phyloP scores from a whole-genome alignment of 1,139 yeast species.

The Suhomyces yuchorum region DNA sequence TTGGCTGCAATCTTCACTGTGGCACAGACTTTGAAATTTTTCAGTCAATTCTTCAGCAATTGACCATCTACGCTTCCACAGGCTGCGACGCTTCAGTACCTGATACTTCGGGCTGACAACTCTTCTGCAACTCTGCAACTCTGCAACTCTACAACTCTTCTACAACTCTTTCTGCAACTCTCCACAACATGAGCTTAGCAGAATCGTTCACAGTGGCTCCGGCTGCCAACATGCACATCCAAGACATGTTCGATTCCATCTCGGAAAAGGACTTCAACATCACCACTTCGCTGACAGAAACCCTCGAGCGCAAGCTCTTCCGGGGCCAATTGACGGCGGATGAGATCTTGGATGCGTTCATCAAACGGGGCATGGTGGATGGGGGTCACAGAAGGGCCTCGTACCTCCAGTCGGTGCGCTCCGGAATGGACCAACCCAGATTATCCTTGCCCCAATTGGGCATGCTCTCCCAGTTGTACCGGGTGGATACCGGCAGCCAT shows the following conservation, averaged over 20 bases:
- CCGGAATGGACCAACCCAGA: not conserved
- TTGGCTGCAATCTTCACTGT: too few relatives aligned
- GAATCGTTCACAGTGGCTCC: not conserved
- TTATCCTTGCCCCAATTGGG: slow-evolving; percentile 5
- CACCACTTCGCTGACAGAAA: slow-evolving; percentile 20
- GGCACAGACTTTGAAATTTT: not conserved
- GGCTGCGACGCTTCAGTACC: too few relatives aligned
- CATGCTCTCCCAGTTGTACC: slow-evolving; percentile 7
- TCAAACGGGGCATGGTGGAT: slow-evolving; percentile 46
- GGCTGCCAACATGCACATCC: not conserved
- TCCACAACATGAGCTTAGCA: not conserved
- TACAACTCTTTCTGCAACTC: not conserved
- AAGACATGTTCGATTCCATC: slow-evolving; percentile 7
- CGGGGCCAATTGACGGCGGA: slow-evolving; percentile 40
- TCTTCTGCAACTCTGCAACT: too few relatives aligned
- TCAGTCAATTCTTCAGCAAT: too few relatives aligned
- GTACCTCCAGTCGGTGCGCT: slow-evolving; percentile 5
- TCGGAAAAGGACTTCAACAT: slow-evolving; percentile 22
- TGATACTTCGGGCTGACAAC: too few relatives aligned
- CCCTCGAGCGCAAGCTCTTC: slow-evolving; percentile 18
- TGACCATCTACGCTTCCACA: too few relatives aligned
- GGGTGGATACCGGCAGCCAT: not conserved
- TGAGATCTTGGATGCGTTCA: slow-evolving; percentile 52
- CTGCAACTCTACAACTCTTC: too few relatives aligned
- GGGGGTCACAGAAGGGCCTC: slow-evolving; percentile 4